A percentile compares a stretch with the other conserved stretches of the same genome.
Conservation (phyloP, 805 yeast species). For the Isabelozyma pseudorhagii region DNA sequence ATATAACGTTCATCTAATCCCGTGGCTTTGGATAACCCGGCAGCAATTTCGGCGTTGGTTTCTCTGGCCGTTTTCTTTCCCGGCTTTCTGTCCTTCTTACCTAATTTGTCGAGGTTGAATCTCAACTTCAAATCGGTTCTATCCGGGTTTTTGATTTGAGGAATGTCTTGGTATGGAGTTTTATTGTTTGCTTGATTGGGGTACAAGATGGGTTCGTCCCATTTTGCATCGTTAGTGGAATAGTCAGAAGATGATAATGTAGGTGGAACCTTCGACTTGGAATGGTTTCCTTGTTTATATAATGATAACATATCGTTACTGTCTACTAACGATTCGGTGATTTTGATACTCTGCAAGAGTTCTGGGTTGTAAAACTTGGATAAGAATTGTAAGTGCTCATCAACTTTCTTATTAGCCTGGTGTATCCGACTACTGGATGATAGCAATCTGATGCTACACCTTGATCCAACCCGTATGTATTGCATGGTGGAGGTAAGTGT, state of each 20-base stretch:
- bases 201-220: conserved; percentile 60
- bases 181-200: conserved; percentile 48
- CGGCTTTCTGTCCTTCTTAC: conserved; percentile 7
- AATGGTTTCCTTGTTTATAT: conserved; percentile 27
- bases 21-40: conserved; percentile 57
- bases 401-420: conserved; percentile 11
- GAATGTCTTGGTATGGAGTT: conserved; percentile 57
- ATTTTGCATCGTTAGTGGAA: conserved; percentile 65
- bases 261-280: conserved; percentile 59
- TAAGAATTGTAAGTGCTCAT: conserved; percentile 53
- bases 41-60: conserved; percentile 37
- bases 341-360: conserved; percentile 73
- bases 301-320: conserved; percentile 56
- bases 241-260: conserved; percentile 64
- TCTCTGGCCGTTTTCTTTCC: conserved; percentile 2
- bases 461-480: not conserved
- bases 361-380: conserved; percentile 79
- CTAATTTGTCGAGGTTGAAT: conserved; percentile 21
- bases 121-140: conserved; percentile 38
- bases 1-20: conserved; percentile 65
- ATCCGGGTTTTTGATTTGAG: conserved; percentile 53
- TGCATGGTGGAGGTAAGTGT: not conserved
- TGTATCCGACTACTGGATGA: not conserved
- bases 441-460: not conserved
- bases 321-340: conserved; percentile 72